phyloP scores from a whole-genome alignment of 73 alveolate genomes.

The Halteria grandinella region DNA sequence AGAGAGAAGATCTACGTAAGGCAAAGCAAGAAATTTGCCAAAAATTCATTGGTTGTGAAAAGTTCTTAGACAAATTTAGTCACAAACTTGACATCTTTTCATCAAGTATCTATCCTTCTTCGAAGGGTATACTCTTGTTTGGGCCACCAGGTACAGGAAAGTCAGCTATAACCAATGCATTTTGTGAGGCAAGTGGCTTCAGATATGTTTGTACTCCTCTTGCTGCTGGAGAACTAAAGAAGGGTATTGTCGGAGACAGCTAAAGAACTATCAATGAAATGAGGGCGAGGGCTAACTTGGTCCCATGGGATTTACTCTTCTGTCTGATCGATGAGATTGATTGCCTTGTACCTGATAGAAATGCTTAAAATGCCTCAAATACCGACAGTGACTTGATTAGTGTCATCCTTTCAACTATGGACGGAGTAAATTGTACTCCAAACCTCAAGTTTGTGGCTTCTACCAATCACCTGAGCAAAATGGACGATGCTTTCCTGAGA shows the following conservation, averaged over 20 bases:
- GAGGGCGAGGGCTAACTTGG: neutral
- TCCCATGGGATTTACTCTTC: neutral
- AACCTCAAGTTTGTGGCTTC: constrained; percentile 8
- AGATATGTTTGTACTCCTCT: neutral
- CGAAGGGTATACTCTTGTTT: neutral
- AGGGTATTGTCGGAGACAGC: constrained; percentile 14
- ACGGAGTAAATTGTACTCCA: neutral
- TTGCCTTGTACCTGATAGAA: neutral
- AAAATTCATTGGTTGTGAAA: neutral
- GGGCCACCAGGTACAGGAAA: constrained; percentile 29
- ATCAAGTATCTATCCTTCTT: neutral
- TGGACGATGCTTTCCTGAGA: constrained; percentile 10
- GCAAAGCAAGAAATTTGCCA: neutral
- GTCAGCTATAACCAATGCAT: neutral
- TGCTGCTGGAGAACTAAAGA: constrained; percentile 8
- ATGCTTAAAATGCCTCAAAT: neutral
- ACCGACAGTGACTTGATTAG: neutral
- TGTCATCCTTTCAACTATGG: neutral
- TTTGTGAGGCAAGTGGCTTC: neutral
- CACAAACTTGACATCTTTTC: neutral
- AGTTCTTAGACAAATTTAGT: neutral
- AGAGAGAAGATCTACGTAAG: neutral
- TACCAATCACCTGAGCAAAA: neutral
- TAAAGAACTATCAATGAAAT: neutral
- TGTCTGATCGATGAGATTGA: constrained; percentile 9